A percentile compares a stretch with the other conserved stretches of the same genome.
These are phyloP conservation scores for Rhinocladiella mackenziei DNA, from an alignment of 2,329 filamentous ascomycete species.

Conservation along the genomic window DNA sequence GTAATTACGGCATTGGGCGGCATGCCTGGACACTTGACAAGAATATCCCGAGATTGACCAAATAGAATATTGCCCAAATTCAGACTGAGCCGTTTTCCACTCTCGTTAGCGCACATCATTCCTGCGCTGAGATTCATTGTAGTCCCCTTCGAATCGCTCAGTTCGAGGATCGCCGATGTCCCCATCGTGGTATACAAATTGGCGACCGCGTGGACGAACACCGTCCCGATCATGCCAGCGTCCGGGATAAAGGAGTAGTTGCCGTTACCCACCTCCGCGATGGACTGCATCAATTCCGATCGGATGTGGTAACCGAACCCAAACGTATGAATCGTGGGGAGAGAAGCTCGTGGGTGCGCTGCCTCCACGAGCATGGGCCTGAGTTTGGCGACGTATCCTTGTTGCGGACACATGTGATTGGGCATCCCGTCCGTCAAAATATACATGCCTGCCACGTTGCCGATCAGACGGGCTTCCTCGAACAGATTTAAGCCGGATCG, in stretches of 20 bases:
- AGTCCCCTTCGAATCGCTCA: constrained; percentile 29
- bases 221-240: constrained; percentile 57
- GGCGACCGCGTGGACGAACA: constrained; percentile 59
- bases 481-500: constrained; percentile 51
- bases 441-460: constrained; percentile 34
- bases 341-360: constrained; percentile 38
- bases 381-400: constrained; percentile 56
- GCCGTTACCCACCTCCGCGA: constrained; percentile 55
- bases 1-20: constrained; percentile 32
- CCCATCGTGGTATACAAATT: constrained; percentile 59
- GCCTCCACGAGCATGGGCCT: constrained; percentile 32
- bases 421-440: constrained; percentile 42
- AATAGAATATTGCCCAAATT: constrained; percentile 53
- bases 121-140: background rate
- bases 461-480: constrained; percentile 30
- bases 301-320: constrained; percentile 51
- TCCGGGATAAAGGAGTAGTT: constrained; percentile 61
- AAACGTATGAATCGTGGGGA: constrained; percentile 48
- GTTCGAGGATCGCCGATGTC: constrained; percentile 42
- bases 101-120: background rate
- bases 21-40: constrained; percentile 35
- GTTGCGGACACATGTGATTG: constrained; percentile 51
- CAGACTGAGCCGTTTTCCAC: constrained; percentile 14
- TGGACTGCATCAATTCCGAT: constrained; percentile 56
- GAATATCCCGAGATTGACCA: constrained; percentile 58